Conservation (phyloP, 495 filamentous ascomycete genomes). For the Penicillium taxi region DNA sequence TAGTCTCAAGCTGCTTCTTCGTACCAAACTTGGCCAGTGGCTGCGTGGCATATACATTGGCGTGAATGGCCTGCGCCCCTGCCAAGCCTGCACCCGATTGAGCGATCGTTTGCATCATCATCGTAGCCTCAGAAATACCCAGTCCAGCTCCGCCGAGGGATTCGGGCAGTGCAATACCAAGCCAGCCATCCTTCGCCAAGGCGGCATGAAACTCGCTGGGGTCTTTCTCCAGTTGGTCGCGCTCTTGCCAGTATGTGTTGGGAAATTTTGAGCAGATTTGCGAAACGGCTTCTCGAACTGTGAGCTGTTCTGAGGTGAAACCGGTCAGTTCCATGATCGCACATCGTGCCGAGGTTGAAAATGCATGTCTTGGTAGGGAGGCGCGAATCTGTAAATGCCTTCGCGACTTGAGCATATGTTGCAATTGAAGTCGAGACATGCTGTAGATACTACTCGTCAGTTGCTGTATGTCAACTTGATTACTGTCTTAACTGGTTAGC, state of each 20-base stretch:
- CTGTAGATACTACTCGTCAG: too few species aligned
- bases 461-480: too few species aligned
- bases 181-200: constrained; percentile 72
- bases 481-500: too few species aligned
- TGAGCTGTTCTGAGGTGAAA: constrained; percentile 64
- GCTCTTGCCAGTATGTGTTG: constrained; percentile 60
- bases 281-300: constrained; percentile 60
- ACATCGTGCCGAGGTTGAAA: constrained; percentile 25
- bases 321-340: constrained; percentile 62
- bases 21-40: constrained; percentile 65
- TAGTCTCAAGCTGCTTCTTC: constrained; percentile 47
- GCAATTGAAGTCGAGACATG: too few species aligned
- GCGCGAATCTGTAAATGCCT: too few species aligned
- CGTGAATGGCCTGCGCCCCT: constrained; percentile 69
- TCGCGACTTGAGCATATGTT: too few species aligned
- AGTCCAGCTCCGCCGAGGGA: constrained; percentile 64
- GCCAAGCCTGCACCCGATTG: constrained; percentile 72
- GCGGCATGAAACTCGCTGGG: constrained; percentile 67
- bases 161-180: constrained; percentile 70
- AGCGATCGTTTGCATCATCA: constrained; percentile 79
- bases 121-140: constrained; percentile 67
- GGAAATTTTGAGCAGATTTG: constrained; percentile 61
- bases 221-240: constrained; percentile 58
- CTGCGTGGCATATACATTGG: constrained; percentile 72
- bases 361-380: constrained; percentile 6